These are phyloP conservation scores for Trametes cubensis DNA, from an alignment of 768 basidiomycete species.

Conservation along the genomic window DNA sequence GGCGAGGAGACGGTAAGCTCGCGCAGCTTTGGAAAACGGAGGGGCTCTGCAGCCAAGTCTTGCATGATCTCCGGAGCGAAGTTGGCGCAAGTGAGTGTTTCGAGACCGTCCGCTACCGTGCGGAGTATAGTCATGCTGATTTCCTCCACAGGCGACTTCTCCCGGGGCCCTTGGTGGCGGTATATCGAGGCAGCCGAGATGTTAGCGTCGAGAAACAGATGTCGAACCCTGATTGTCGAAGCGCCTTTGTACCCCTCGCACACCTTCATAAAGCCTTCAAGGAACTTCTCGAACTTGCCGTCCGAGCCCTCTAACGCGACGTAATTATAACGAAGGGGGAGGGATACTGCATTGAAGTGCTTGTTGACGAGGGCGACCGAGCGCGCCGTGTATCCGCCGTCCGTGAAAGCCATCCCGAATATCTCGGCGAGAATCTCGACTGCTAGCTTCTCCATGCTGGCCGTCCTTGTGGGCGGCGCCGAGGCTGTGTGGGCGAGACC, in stretches of 20 bases:
- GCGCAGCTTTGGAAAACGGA: background rate
- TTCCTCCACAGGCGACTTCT: no score
- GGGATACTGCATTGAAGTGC: background rate
- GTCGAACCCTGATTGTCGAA: background rate
- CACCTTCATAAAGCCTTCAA: background rate
- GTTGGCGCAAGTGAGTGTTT: no score
- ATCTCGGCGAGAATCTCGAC: background rate
- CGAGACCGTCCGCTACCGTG: no score
- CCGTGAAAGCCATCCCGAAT: background rate
- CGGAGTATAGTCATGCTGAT: no score
- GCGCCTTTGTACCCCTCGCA: background rate
- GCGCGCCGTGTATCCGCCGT: constrained; percentile 2
- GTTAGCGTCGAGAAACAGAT: background rate
- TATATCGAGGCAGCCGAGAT: background rate
- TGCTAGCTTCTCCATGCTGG: constrained; percentile 9
- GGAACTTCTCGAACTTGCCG: background rate
- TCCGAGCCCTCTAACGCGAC: background rate
- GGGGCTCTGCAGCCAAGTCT: background rate
- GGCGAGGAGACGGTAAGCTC: background rate
- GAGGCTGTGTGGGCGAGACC: background rate
- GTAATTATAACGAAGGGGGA: background rate
- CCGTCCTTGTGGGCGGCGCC: background rate
- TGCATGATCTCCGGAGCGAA: no score
- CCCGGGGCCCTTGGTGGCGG: no score
- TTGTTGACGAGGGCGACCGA: constrained; percentile 2